phyloP scores from a whole-genome alignment of 2,329 filamentous ascomycete species.

The Phialophora expanda region DNA sequence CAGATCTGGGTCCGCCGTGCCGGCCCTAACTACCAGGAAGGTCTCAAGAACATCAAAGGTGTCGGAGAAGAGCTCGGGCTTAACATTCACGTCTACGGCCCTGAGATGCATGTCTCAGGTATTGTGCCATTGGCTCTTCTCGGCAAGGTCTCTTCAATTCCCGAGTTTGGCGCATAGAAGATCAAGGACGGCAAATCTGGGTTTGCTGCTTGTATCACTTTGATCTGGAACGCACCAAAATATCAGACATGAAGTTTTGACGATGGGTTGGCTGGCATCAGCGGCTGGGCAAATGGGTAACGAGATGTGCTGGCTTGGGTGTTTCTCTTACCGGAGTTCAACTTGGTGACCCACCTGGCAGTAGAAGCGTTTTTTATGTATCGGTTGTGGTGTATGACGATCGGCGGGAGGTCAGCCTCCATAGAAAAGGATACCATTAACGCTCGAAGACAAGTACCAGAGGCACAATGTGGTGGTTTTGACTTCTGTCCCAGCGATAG shows the following conservation, averaged over 20 bases:
- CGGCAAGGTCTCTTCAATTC: constrained; percentile 65
- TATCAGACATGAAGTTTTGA: constrained; percentile 26
- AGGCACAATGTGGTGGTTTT: not conserved
- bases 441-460: constrained; percentile 1
- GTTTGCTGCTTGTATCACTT: constrained; percentile 5
- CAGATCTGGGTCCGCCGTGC: constrained; percentile 94
- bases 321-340: constrained; percentile 27
- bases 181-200: constrained; percentile 9
- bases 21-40: constrained; percentile 99
- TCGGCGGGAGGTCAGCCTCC: not conserved
- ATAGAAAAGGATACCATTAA: not conserved
- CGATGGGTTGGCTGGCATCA: constrained; percentile 23
- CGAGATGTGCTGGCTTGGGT: constrained; percentile 21
- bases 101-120: constrained; percentile 87
- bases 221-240: constrained; percentile 27
- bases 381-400: constrained; percentile 1
- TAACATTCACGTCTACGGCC: constrained; percentile 88
- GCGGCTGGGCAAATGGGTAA: constrained; percentile 28
- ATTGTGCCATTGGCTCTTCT: constrained; percentile 90
- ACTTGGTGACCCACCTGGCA: constrained; percentile 5
- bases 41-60: constrained; percentile 99
- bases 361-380: constrained; percentile 12
- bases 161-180: constrained; percentile 60
- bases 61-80: constrained; percentile 92
- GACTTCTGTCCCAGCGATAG: not conserved